These are phyloP conservation scores for Dryas octopetala DNA, from an alignment of 306 rosid species.

Conservation along the genomic window DNA sequence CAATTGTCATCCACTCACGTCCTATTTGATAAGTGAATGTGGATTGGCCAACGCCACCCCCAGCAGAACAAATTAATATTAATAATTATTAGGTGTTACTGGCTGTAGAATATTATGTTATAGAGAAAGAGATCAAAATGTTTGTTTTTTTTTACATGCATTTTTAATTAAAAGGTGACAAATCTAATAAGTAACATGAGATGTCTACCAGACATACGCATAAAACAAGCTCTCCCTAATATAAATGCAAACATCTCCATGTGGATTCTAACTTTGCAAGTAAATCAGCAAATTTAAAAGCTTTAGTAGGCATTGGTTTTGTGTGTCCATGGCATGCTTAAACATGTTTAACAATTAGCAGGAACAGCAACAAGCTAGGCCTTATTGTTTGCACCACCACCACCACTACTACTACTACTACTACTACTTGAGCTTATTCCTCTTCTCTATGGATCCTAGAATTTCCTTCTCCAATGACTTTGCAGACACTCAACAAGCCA, in stretches of 20 bases:
- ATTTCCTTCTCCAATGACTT: conserved; percentile 95
- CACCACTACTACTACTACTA: not conserved
- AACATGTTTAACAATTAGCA: conserved; percentile 47
- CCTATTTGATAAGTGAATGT: conserved; percentile 1
- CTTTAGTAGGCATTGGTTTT: conserved; percentile 23
- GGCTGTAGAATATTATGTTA: conserved; percentile 4
- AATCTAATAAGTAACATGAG: conserved; percentile 74
- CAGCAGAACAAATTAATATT: not conserved
- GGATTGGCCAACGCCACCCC: conserved; percentile 23
- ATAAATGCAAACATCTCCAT: conserved; percentile 61
- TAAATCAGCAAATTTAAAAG: conserved; percentile 21
- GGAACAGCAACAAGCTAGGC: conserved; percentile 7
- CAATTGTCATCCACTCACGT: conserved; percentile 15
- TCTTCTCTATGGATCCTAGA: conserved; percentile 75
- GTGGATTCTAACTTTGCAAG: conserved; percentile 57
- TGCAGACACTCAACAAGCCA: conserved; percentile 58
- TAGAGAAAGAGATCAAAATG: conserved; percentile 13
- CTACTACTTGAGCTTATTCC: not conserved
- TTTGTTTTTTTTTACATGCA: conserved; percentile 32
- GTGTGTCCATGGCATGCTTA: conserved; percentile 37
- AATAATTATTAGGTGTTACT: conserved; percentile 12
- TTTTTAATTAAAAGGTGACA: conserved; percentile 66
- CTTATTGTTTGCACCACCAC: not conserved
- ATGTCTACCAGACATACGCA: conserved; percentile 51
- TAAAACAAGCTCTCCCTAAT: conserved; percentile 37